These are phyloP conservation scores for Picochlorum sp. DNA, from an alignment of 139 green algal genomes.

Conservation along the genomic window DNA sequence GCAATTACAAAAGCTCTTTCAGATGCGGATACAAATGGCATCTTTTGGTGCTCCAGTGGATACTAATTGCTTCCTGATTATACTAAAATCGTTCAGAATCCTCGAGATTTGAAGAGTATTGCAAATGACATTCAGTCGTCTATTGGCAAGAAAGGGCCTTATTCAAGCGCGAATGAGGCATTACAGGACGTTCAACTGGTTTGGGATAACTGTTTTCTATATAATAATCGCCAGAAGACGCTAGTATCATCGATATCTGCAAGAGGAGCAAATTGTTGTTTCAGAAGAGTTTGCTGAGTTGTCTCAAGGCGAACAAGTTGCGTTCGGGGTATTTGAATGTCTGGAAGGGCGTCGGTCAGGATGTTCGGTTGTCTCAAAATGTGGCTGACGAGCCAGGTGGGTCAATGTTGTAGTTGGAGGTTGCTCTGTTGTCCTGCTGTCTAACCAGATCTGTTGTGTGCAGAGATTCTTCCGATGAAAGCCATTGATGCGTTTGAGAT, in stretches of 20 bases:
- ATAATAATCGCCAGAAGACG: constrained; percentile 41
- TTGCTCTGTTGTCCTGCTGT: too few species aligned
- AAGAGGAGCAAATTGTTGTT: background rate
- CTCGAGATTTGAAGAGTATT: constrained; percentile 46
- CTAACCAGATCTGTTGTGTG: background rate
- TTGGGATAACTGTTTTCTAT: constrained; percentile 54
- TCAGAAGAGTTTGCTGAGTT: background rate
- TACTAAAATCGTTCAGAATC: constrained; percentile 42
- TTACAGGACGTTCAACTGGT: constrained; percentile 38
- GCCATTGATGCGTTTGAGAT: constrained; percentile 15
- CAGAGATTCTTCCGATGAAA: constrained; percentile 21
- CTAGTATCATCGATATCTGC: constrained; percentile 17
- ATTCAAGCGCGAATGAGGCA: constrained; percentile 16
- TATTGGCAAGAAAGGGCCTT: constrained; percentile 8
- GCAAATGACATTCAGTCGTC: constrained; percentile 16
- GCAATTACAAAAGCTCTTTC: background rate
- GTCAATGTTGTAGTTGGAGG: background rate
- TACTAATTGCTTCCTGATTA: constrained; percentile 48
- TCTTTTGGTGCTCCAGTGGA: constrained; percentile 7
- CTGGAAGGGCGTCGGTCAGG: background rate
- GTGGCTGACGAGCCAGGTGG: background rate
- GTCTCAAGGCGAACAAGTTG: background rate
- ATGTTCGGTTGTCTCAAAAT: background rate
- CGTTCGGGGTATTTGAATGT: too few species aligned
- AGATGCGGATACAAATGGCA: background rate